Evolutionary conservation across 495 filamentous ascomycete species (phyloP).

Genomic region (Penicillium samsonianum): DNA sequence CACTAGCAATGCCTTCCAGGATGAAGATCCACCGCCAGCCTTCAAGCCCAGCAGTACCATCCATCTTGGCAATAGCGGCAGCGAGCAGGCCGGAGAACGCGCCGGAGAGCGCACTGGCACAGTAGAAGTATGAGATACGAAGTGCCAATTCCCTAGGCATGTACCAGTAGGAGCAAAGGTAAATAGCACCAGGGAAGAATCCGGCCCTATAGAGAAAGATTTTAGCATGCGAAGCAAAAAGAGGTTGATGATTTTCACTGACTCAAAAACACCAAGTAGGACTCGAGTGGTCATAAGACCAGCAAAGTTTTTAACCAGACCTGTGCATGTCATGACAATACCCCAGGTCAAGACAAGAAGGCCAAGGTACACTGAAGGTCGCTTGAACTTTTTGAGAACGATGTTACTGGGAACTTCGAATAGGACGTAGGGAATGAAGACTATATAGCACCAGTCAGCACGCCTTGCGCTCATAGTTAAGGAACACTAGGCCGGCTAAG

Average conservation of each 20-base stretch:
- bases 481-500: not conserved
- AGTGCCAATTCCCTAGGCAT: conserved; percentile 31
- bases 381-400: conserved; percentile 20
- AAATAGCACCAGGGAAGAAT: conserved; percentile 65
- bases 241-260: not conserved
- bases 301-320: conserved; percentile 40
- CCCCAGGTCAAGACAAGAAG: conserved; percentile 39
- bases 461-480: too few relatives aligned
- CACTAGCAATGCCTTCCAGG: conserved; percentile 57
- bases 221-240: not conserved
- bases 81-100: conserved; percentile 70
- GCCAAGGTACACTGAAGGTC: conserved; percentile 22
- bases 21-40: conserved; percentile 79
- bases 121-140: conserved; percentile 62
- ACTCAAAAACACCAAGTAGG: conserved; percentile 28
- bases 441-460: too few relatives aligned
- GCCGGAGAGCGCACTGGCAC: conserved; percentile 60
- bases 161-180: conserved; percentile 76
- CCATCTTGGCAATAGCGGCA: conserved; percentile 65
- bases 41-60: conserved; percentile 58
- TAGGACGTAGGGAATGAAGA: conserved; percentile 42
- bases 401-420: conserved; percentile 32
- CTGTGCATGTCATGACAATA: conserved; percentile 46
- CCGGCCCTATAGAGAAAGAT: conserved; percentile 34
- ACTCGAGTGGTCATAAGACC: conserved; percentile 22